Base-by-base conservation (phyloP, 1,284 basidiomycete species). In the Leccinum subrobustum region DNA sequence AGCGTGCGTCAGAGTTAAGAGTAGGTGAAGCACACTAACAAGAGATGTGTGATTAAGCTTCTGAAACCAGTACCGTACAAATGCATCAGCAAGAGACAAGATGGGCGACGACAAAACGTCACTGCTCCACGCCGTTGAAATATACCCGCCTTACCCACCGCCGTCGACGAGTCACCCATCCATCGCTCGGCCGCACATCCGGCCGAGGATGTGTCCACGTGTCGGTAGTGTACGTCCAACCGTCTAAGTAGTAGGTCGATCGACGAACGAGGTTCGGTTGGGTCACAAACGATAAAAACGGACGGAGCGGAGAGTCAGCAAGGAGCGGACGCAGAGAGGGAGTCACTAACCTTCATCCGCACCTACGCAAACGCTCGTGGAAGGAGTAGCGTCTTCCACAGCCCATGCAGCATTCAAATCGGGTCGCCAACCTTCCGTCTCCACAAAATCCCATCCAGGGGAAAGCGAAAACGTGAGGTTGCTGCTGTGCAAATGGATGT, bases 141-240 rank as follows among this genome's bases (percentile, higher is more conserved):
- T 86, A 91, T 25, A 90, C 83, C 48, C 88, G 76, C 59, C 88
- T 73, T 16, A 81, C 75, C 88, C 89, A 91, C 52, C 86, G 74
- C 63, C 88, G 72, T 64, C 88, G 73, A 55, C 88, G 74, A 16
- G 88, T 90, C 59, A 86, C 79, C 69, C 71, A 73, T 29, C 82
- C 81, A 2, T 77, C 80, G 72, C 9, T 66, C 67, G 68, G 77
- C 75, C 81, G 79, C 44, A 78, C 80, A 62, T 77, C 82, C 67
- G 64, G 75, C 2, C 76, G 76, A 0, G 83, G 78, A 54, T 84
- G 78, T 9, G 82, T 76, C 90, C 90, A 91, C 0, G 79, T 75
- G 63, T 91, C 88, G 61, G 89, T 88, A 4, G 87, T 88, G 67
- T 92, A 91, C 14, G 89, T 83, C 89, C 90, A 92, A 5, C 89